phyloP scores from a whole-genome alignment of 352 stramenopile species.

The Achlya hypogyna region DNA sequence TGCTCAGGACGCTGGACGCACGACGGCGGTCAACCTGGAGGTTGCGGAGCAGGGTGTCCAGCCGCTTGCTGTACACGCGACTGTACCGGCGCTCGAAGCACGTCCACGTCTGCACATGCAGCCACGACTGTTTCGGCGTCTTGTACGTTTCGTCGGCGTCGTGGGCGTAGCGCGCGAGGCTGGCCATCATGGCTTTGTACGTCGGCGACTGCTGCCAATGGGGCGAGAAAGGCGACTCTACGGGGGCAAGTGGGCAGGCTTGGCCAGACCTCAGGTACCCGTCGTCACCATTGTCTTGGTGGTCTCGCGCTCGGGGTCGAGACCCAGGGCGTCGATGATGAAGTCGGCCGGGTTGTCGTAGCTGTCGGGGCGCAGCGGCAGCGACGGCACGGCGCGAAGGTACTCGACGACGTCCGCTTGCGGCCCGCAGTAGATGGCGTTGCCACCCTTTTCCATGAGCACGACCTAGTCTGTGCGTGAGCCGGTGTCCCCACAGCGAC shows the following conservation, averaged over 20 bases:
- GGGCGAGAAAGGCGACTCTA: slow-evolving; percentile 10
- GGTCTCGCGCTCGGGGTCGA: slow-evolving; percentile 10
- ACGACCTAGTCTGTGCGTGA: slow-evolving; percentile 4
- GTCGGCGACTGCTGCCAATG: slow-evolving; percentile 3
- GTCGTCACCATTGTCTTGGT: background rate
- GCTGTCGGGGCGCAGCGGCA: background rate
- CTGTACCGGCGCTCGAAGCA: slow-evolving; percentile 20
- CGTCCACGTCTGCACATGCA: slow-evolving; percentile 20
- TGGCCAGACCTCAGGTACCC: background rate
- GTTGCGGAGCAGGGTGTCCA: slow-evolving; percentile 8
- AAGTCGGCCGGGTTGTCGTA: slow-evolving; percentile 26
- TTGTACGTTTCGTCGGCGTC: background rate
- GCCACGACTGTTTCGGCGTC: slow-evolving; percentile 15
- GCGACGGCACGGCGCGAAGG: slow-evolving; percentile 1
- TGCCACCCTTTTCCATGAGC: slow-evolving; percentile 13
- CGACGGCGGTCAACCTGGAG: background rate
- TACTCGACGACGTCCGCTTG: background rate
- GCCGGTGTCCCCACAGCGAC: background rate
- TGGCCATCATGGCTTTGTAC: background rate
- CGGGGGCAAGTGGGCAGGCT: too few relatives aligned
- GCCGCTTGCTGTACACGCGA: slow-evolving; percentile 7
- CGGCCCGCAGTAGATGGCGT: slow-evolving; percentile 20
- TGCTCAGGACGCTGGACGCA: background rate
- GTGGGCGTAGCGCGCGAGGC: slow-evolving; percentile 4
- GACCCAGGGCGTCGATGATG: slow-evolving; percentile 21